Conservation (phyloP, 2,329 filamentous ascomycete species). For the Colletotrichum tropicale region DNA sequence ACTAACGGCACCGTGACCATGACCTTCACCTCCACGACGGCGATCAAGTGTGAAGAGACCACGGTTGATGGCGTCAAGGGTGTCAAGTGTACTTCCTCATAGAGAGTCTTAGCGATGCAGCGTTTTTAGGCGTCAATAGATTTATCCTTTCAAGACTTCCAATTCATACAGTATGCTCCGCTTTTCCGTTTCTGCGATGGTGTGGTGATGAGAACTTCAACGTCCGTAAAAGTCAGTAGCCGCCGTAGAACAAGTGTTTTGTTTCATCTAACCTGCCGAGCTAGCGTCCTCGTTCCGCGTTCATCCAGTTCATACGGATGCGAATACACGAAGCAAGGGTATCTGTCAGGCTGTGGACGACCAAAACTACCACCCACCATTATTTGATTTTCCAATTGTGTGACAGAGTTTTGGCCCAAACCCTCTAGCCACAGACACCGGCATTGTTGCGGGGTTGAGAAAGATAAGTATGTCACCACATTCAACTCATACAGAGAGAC, state of each 20-base stretch:
- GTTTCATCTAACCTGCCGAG: too few species aligned
- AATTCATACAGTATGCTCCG: neutral
- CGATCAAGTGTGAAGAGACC: slow-evolving; percentile 12
- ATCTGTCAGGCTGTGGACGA: neutral
- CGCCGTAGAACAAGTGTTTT: neutral
- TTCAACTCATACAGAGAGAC: too few species aligned
- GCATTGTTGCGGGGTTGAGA: too few species aligned
- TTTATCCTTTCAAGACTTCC: neutral
- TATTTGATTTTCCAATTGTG: neutral
- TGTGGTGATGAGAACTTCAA: neutral
- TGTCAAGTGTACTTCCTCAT: slow-evolving; percentile 5
- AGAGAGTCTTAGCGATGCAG: neutral
- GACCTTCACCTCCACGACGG: neutral
- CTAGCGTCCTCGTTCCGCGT: neutral
- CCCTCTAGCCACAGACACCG: too few species aligned
- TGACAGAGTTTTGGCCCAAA: neutral
- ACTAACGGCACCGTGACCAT: slow-evolving; percentile 4
- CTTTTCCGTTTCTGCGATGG: neutral
- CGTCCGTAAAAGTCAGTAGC: neutral
- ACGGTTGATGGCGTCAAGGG: slow-evolving; percentile 12
- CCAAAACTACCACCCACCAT: neutral
- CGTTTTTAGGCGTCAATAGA: neutral
- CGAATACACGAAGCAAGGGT: neutral
- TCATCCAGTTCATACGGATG: neutral
- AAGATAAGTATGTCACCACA: too few species aligned